Evolutionary conservation across 2,329 filamentous ascomycete genomes (phyloP).

Genomic region (Paracamarosporium sp.): DNA sequence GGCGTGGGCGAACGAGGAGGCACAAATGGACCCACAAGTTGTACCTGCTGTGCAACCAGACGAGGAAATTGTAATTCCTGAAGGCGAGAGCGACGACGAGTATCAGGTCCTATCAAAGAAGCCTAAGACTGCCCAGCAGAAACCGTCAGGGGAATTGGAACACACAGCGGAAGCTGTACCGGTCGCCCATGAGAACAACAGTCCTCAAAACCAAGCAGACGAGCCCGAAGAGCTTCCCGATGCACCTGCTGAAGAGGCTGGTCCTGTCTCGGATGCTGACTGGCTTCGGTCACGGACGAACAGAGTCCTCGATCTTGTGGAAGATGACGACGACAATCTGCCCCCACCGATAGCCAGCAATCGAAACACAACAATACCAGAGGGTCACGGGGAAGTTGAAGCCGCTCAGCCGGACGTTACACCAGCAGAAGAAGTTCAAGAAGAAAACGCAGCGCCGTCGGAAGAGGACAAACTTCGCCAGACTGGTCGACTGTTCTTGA

Average conservation of each 20-base stretch:
- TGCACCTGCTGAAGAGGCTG: slow-evolving; percentile 33
- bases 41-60: slow-evolving; percentile 24
- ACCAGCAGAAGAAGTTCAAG: slow-evolving; percentile 35
- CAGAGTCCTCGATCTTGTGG: slow-evolving; percentile 81
- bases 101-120: slow-evolving; percentile 69
- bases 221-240: slow-evolving; percentile 22
- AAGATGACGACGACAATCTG: slow-evolving; percentile 66
- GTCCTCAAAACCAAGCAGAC: slow-evolving; percentile 18
- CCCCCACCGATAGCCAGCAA: slow-evolving; percentile 9
- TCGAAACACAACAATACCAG: slow-evolving; percentile 16
- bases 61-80: slow-evolving; percentile 34
- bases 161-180: neutral
- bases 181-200: neutral
- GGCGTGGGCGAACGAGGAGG: slow-evolving; percentile 65
- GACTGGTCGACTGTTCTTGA: slow-evolving; percentile 82
- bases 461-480: slow-evolving; percentile 69
- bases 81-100: slow-evolving; percentile 73
- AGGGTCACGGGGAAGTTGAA: slow-evolving; percentile 10
- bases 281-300: slow-evolving; percentile 92
- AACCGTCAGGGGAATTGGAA: slow-evolving; percentile 11
- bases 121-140: slow-evolving; percentile 36
- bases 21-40: slow-evolving; percentile 22
- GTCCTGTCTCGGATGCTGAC: slow-evolving; percentile 75
- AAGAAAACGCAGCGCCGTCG: slow-evolving; percentile 46
- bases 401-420: slow-evolving; percentile 9